Percentiles rank a stretch among this genome's conserved stretches.
phyloP scores from a whole-genome alignment of 495 filamentous ascomycete genomes.

The Xylaria grammica region DNA sequence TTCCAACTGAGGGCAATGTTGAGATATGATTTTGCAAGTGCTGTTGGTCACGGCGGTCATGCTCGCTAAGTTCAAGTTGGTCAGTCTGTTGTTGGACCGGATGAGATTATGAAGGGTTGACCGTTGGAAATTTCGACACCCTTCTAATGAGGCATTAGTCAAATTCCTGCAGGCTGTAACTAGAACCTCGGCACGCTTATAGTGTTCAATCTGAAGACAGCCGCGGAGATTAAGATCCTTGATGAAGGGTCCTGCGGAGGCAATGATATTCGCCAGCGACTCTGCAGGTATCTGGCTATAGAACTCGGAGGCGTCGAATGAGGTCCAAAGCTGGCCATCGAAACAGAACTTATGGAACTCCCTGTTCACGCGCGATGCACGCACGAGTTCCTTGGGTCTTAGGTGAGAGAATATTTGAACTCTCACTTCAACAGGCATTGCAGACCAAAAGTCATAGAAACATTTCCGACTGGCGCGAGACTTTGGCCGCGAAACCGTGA shows the following conservation, averaged over 20 bases:
- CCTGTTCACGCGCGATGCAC: constrained; percentile 79
- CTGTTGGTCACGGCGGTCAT: constrained; percentile 79
- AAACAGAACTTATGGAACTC: constrained; percentile 86
- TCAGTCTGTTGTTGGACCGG: constrained; percentile 73
- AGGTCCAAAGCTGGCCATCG: constrained; percentile 91
- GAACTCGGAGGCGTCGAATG: constrained; percentile 82
- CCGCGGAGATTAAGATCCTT: constrained; percentile 79
- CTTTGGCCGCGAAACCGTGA: constrained; percentile 41
- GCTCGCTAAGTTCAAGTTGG: constrained; percentile 84
- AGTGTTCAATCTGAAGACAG: constrained; percentile 71
- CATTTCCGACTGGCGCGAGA: constrained; percentile 43
- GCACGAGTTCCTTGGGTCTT: constrained; percentile 80
- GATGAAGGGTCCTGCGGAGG: constrained; percentile 83
- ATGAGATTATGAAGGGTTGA: constrained; percentile 80
- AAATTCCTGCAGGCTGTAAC: constrained; percentile 84
- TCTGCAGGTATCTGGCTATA: constrained; percentile 86
- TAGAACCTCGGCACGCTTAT: constrained; percentile 75
- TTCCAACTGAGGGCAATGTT: constrained; percentile 81
- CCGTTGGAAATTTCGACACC: constrained; percentile 80
- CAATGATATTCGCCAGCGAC: constrained; percentile 83
- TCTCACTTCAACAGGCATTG: constrained; percentile 82
- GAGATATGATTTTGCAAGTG: constrained; percentile 84
- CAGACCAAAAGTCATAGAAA: constrained; percentile 75
- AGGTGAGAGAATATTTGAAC: constrained; percentile 78
- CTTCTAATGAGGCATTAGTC: constrained; percentile 84